phyloP scores from a whole-genome alignment of 177 flowering plant species.

The Tripterygium wilfordii region DNA sequence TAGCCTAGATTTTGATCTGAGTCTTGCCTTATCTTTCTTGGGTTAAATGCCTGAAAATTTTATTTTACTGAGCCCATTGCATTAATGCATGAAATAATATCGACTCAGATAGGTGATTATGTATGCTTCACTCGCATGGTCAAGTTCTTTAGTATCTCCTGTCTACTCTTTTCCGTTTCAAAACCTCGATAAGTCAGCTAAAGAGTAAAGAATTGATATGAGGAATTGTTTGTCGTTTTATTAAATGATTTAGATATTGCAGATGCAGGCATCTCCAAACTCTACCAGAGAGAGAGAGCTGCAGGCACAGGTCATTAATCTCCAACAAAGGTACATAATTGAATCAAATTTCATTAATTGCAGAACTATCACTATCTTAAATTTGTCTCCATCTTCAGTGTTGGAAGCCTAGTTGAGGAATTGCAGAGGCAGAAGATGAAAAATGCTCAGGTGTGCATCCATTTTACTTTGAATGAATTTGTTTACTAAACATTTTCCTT shows the following conservation, averaged over 20 bases:
- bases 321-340: slow-evolving; percentile 69
- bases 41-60: too few species aligned
- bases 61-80: too few species aligned
- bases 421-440: slow-evolving; percentile 58
- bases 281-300: slow-evolving; percentile 58
- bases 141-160: too few species aligned
- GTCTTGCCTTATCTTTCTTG: too few species aligned
- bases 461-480: background rate
- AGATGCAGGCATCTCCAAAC: slow-evolving; percentile 36
- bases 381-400: slow-evolving; percentile 32
- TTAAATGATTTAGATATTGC: slow-evolving; percentile 2
- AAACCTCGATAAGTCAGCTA: too few species aligned
- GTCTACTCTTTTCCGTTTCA: too few species aligned
- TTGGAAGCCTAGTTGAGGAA: slow-evolving; percentile 60
- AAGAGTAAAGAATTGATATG: too few species aligned
- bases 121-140: too few species aligned
- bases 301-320: slow-evolving; percentile 44
- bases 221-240: background rate
- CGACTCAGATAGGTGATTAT: too few species aligned
- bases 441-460: slow-evolving; percentile 57
- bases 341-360: background rate
- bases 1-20: too few species aligned
- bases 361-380: slow-evolving; percentile 5
- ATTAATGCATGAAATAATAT: too few species aligned
- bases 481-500: background rate